Conservation (phyloP, 345 rosid species). For the Salix purpurea region DNA sequence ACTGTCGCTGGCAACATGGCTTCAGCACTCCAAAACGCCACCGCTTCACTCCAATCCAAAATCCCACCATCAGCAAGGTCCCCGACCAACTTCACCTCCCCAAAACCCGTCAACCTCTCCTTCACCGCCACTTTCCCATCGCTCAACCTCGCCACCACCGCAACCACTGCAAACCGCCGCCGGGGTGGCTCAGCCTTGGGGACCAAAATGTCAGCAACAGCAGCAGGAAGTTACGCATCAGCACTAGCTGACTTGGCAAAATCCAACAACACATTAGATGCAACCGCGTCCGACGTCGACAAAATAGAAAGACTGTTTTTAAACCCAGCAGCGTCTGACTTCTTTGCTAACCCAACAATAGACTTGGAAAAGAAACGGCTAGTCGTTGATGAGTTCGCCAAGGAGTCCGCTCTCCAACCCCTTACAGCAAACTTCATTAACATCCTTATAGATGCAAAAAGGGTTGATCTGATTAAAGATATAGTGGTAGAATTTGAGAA, state of each 20-base stretch:
- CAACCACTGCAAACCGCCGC: conserved; percentile 20
- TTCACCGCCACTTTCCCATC: conserved; percentile 38
- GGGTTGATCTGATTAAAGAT: conserved; percentile 55
- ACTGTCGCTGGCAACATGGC: conserved; percentile 33
- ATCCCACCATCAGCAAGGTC: conserved; percentile 36
- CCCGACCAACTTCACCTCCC: conserved; percentile 23
- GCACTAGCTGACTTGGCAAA: conserved; percentile 75
- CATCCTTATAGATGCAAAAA: conserved; percentile 58
- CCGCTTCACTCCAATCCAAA: conserved; percentile 54
- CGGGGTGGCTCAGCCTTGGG: conserved; percentile 35
- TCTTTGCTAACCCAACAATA: conserved; percentile 65
- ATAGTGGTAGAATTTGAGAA: conserved; percentile 70
- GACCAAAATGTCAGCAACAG: conserved; percentile 54
- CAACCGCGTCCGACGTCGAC: conserved; percentile 67
- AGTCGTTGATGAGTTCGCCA: conserved; percentile 56
- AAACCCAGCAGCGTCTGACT: conserved; percentile 38
- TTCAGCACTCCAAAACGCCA: conserved; percentile 50
- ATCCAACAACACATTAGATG: conserved; percentile 52
- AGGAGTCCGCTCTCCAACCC: conserved; percentile 44
- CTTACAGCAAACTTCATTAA: conserved; percentile 65
- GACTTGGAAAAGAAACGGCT: conserved; percentile 42
- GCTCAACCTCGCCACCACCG: conserved; percentile 20
- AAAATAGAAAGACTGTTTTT: conserved; percentile 69
- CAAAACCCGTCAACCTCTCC: conserved; percentile 40
- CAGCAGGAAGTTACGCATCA: conserved; percentile 65